These are phyloP conservation scores for Lasiodiplodia hormozganensis DNA, from an alignment of 2,329 filamentous ascomycete species.

Conservation along the genomic window DNA sequence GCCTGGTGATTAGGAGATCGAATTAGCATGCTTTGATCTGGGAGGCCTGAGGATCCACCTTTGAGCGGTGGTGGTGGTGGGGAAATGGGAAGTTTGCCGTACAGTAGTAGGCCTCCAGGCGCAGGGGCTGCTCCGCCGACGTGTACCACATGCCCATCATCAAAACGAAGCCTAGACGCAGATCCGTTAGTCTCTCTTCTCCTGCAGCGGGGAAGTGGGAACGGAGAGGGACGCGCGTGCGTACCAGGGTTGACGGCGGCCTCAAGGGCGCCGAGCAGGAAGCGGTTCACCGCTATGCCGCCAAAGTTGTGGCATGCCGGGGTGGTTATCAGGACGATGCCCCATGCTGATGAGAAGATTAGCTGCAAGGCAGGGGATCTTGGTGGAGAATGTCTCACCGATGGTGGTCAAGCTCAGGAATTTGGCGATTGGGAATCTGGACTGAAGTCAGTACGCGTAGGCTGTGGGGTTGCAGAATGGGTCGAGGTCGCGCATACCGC, in stretches of 20 bases:
- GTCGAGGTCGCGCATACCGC: constrained; percentile 33
- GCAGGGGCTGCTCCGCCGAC: constrained; percentile 56
- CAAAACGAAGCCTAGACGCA: constrained; percentile 33
- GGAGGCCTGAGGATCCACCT: background rate
- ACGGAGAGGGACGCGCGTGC: background rate
- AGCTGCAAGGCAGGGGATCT: background rate
- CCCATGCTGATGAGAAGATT: constrained; percentile 41
- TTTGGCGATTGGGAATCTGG: constrained; percentile 52
- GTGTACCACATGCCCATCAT: constrained; percentile 52
- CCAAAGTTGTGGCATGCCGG: constrained; percentile 50
- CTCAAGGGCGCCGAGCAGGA: constrained; percentile 47
- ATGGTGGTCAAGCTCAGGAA: constrained; percentile 52
- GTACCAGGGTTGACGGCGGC: constrained; percentile 44
- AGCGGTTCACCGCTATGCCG: constrained; percentile 46
- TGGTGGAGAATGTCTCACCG: constrained; percentile 31
- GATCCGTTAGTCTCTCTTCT: background rate
- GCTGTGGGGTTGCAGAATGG: background rate
- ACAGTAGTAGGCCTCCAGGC: constrained; percentile 63
- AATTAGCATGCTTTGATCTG: background rate
- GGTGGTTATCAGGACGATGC: constrained; percentile 50
- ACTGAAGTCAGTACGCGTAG: constrained; percentile 5
- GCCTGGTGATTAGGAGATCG: background rate
- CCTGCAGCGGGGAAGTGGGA: background rate
- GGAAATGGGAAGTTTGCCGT: constrained; percentile 34
- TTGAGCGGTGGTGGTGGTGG: background rate